phyloP scores from a whole-genome alignment of 2,329 filamentous ascomycete genomes.

The Colletotrichum eremochloae region DNA sequence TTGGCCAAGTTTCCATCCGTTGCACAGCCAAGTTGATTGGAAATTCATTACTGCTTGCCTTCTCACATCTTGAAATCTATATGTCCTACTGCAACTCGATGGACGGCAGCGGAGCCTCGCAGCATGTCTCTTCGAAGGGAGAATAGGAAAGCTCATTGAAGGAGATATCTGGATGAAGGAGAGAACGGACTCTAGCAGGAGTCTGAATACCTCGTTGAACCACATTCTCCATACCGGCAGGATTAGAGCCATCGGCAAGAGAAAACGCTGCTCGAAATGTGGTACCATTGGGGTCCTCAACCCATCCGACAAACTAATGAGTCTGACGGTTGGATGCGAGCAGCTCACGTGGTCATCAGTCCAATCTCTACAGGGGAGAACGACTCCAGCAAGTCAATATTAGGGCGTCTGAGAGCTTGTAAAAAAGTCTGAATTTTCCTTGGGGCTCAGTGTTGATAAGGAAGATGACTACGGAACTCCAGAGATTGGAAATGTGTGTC shows the following conservation, averaged over 20 bases:
- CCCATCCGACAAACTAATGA: neutral
- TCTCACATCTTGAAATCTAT: neutral
- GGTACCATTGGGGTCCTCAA: no score
- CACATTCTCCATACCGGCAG: no score
- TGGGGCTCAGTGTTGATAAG: neutral
- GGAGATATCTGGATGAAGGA: neutral
- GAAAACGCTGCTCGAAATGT: neutral
- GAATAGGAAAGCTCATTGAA: neutral
- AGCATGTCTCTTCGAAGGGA: neutral
- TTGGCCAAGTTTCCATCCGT: neutral
- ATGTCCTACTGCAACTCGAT: neutral
- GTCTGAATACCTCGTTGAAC: no score
- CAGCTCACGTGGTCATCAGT: neutral
- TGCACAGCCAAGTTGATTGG: neutral
- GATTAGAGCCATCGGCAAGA: neutral
- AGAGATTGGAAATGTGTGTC: neutral
- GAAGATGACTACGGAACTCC: neutral
- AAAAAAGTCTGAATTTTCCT: neutral
- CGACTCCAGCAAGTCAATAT: neutral
- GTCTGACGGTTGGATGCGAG: neutral
- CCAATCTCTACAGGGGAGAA: neutral
- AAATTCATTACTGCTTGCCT: neutral
- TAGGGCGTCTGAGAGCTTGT: neutral
- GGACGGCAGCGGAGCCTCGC: no score
- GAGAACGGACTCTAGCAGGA: neutral